phyloP scores from a whole-genome alignment of 2,329 filamentous ascomycete genomes.

The Diaporthe nobilis region DNA sequence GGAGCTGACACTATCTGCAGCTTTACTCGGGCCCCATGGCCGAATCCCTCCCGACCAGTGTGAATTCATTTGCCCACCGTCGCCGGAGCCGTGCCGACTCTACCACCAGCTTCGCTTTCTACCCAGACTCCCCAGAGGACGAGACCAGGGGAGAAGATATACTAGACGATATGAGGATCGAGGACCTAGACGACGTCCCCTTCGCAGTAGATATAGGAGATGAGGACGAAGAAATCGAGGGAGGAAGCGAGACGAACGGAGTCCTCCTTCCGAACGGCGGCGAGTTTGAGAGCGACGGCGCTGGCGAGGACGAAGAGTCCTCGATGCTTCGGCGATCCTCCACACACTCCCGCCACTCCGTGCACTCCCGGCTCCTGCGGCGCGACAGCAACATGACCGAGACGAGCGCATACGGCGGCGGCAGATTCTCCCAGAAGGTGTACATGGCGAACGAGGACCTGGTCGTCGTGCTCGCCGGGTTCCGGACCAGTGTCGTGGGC shows the following conservation, averaged over 20 bases:
- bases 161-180: conserved; percentile 45
- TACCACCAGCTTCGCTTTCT: conserved; percentile 90
- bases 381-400: conserved; percentile 79
- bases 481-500: conserved; percentile 81
- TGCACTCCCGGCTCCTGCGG: conserved; percentile 74
- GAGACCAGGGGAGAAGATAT: conserved; percentile 50
- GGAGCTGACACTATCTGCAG: conserved; percentile 51
- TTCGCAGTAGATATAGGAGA: conserved; percentile 57
- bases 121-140: conserved; percentile 74
- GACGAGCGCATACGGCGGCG: conserved; percentile 72
- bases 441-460: conserved; percentile 95
- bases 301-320: conserved; percentile 56
- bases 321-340: conserved; percentile 73
- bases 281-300: conserved; percentile 61
- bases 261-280: conserved; percentile 50
- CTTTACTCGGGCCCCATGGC: conserved; percentile 93
- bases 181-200: conserved; percentile 56
- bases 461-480: conserved; percentile 93
- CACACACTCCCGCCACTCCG: conserved; percentile 67
- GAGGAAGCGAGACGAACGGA: background rate
- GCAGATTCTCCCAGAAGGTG: conserved; percentile 86
- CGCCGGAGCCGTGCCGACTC: conserved; percentile 82
- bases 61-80: conserved; percentile 92
- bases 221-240: conserved; percentile 50
- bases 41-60: conserved; percentile 94